phyloP scores from a whole-genome alignment of 1,139 yeast species.

The Zygosaccharomyces pseudobailii region DNA sequence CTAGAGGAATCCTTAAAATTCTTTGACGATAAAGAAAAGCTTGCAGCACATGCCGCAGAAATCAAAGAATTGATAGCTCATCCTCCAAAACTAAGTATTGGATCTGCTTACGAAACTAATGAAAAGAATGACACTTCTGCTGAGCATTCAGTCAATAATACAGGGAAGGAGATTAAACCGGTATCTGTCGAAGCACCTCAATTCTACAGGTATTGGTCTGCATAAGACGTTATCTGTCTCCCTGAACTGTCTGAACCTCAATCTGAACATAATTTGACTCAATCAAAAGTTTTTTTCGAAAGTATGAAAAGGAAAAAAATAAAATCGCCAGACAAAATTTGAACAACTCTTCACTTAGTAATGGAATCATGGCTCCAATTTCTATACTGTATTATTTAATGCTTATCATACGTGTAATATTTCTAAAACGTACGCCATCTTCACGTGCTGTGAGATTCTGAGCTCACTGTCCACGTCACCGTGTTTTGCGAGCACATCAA shows the following conservation, averaged over 20 bases:
- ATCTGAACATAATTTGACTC: neutral
- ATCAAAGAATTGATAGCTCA: constrained; percentile 48
- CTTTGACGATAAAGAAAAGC: constrained; percentile 18
- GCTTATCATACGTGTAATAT: neutral
- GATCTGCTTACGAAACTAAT: constrained; percentile 12
- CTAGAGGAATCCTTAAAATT: constrained; percentile 20
- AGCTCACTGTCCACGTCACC: neutral
- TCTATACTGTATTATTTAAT: constrained; percentile 1
- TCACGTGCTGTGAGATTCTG: neutral
- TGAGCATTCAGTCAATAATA: constrained; percentile 6
- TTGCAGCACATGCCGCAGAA: constrained; percentile 36
- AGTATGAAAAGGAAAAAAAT: neutral
- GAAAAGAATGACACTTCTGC: constrained; percentile 11
- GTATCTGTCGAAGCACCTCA: constrained; percentile 80
- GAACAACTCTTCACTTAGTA: neutral
- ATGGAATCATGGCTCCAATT: neutral
- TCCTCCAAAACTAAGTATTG: constrained; percentile 41
- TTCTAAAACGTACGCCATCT: neutral
- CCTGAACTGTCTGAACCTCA: neutral
- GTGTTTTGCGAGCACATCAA: neutral
- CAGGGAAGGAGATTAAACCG: constrained; percentile 51
- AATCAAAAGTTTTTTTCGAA: neutral
- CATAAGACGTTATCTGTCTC: constrained; percentile 10
- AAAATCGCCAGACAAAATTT: neutral
- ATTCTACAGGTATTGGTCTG: constrained; percentile 83